Evolutionary conservation across 2,329 filamentous ascomycete species (phyloP), one percentile per base, ranked within the genome.

Genomic region (Colletotrichum sansevieriae): DNA sequence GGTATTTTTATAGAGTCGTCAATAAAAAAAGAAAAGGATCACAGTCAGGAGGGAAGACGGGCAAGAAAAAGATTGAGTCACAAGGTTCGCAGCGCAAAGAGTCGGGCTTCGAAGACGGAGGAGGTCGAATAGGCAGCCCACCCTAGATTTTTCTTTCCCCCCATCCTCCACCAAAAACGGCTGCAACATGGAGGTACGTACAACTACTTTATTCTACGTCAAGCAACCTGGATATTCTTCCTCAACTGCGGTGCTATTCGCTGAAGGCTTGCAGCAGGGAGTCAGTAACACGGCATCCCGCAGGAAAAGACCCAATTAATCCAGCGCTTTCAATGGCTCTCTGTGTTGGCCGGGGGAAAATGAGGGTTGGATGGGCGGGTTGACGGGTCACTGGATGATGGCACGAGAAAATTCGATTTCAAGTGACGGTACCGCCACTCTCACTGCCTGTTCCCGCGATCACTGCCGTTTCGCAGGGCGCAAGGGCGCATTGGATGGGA

Each of bases 11-110:
- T 43, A 57, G 35, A 37, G 29, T 44, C 25, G 39, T 18, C 22
- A 49, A 63, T n/a, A 49, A 63, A 33, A 37, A 43, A 25, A 51
- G 52, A n/a, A 22, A 41, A 39, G 35, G 44, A 22, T 54, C 39
- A 46, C 43, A 59, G 11, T 20, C 35, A 43, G 18, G 18, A 41
- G 25, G 25, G 25, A 25, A 57, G 33, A 58, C 15, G 52, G 20
- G 29, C 13, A 20, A 43, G 37, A 11, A 29, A 65, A 64, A 68
- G 25, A 52, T 44, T 68, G 65, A 68, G 65, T 68, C 60, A 68
- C 61, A 64, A 60, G 22, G 46, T 52, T 60, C 55, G 35, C 60
- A 49, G 62, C 43, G 52, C 52, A 64, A 39, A 64, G 43, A 49
- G 43, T 47, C 52, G 52, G 61, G 43, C 43, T 59, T 59, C 61